Base-by-base conservation (phyloP, 176 grass and related monocot species). In the Elaeis guineensis region DNA sequence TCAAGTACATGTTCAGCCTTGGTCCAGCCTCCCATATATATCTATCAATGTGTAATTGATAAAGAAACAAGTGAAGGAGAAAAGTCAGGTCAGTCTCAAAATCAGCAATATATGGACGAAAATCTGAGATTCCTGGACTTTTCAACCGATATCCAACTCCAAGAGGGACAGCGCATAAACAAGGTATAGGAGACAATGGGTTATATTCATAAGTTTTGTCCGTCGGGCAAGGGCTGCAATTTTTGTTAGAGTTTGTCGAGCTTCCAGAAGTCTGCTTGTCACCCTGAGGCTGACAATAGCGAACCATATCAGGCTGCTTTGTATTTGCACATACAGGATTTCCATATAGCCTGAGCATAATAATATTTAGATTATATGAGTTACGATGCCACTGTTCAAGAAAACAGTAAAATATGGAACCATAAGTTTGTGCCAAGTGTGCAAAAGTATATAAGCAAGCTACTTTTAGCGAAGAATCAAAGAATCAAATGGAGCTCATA, bases 101-200 rank as follows among this genome's bases (percentile, higher is more conserved):
- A 61, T n/a, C 52, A 63, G 84, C 66, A 57, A 83, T 65, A 72
- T 89, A 92, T 2, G 81, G 68, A 63, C 0, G 75, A 62, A 98
- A 92, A 52, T 92, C 49, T 39, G 87, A 92, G 25, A 98, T 89
- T 24, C 76, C 87, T 67, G 93, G 87, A 61, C 84, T 91, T 70
- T 98, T 98, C 56, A 98, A 57, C 17, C 87, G 75, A 79, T 89
- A 85, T 74, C 84, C 84, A 67, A 98, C 76, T 82, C 67, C 72
- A 17, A 98, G 19, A 58, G 93, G 93, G 44, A 74, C 78, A 68
- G 67, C 66, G 69, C 93, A 98, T 2, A 62, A 21, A 59, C 93
- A 98, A 67, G 69, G 48, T 50, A 89, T 55, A 51, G 87, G 71
- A 32, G 83, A 84, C 19, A 55, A 50, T 78, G 87, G 87, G 70